Base-by-base conservation (phyloP, 2,329 filamentous ascomycete species). In the Helotiales sp. region DNA sequence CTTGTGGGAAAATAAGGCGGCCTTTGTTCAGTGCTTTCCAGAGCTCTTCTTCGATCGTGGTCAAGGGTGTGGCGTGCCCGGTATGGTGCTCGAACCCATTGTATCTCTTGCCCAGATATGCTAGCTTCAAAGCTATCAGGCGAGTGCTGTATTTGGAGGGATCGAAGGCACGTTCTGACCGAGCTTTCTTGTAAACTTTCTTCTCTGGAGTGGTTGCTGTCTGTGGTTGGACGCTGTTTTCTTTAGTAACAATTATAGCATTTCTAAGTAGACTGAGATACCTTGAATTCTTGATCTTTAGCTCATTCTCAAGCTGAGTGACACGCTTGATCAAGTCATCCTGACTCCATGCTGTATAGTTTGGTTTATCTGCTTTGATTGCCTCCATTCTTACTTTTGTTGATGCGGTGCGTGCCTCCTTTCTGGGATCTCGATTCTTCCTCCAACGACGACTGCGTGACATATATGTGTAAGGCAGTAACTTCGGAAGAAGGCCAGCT, bases 41-140 rank as follows among this genome's bases (percentile, higher is more conserved):
- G 49, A 99, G 72, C 74, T 93, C 90, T 74, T 96, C 92, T 74
- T 99, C 95, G 61, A 99, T 89, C 0, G 92, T 93, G 5, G 93
- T 87, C 61, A 90, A 73, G 3, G 84, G 84, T 5, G 85, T 88
- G 1, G 73, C 76, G 59, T 89, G 88, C 64, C 85, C 85, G 59
- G 82, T 81, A 69, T 93, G 88, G 73, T 93, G 90, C 77, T 99
- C 95, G 72, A 92, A 96, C 1, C 95, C 95, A 73, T 95, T 93
- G 74, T 98, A 99, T 55, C 85, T 83, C 71, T 91, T 90, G 47
- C 95, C 95, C 33, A 98, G 77, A 72, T 99, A 99, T 36, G 95
- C 93, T 62, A 99, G 86, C 73, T 97, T 98, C 58, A 99, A 78
- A 7, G 93, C 95, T 62, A 99, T 89, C 60, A 88, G 85, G 47